A percentile compares a stretch with the other conserved stretches of the same genome.
These are phyloP conservation scores for Phoma sp. DNA, from an alignment of 2,329 filamentous ascomycete genomes.

Conservation along the genomic window DNA sequence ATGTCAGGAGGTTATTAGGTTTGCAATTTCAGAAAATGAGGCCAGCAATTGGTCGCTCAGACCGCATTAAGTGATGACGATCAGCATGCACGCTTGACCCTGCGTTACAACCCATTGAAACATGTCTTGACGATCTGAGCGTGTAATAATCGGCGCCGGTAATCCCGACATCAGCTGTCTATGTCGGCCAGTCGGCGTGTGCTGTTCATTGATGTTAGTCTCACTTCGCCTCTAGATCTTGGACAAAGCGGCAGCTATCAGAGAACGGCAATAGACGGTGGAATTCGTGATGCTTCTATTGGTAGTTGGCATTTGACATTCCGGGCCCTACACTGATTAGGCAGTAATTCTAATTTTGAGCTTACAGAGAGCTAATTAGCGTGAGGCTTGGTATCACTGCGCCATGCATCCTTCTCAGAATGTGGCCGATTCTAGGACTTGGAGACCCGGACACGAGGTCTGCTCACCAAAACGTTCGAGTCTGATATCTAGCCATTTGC, in stretches of 20 bases:
- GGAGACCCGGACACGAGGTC: constrained; percentile 33
- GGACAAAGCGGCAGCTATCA: background rate
- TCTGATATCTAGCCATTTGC: constrained; percentile 28
- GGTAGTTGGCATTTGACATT: background rate
- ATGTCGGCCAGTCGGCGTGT: constrained; percentile 16
- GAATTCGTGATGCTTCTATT: background rate
- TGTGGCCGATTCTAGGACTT: constrained; percentile 19
- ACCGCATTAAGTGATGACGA: constrained; percentile 21
- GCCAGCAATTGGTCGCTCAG: constrained; percentile 1
- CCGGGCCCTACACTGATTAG: background rate
- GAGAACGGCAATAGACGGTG: too few species aligned
- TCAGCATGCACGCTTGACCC: constrained; percentile 18
- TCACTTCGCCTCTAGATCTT: background rate
- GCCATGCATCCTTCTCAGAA: constrained; percentile 18
- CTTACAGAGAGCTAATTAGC: background rate
- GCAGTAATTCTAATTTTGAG: background rate
- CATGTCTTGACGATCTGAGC: constrained; percentile 17
- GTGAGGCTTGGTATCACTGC: background rate
- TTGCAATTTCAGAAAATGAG: background rate
- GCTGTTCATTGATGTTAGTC: background rate
- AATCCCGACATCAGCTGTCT: constrained; percentile 2
- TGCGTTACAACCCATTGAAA: constrained; percentile 17
- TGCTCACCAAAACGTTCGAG: constrained; percentile 3
- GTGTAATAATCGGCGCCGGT: constrained; percentile 33
- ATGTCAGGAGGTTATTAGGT: background rate